Base-by-base conservation (phyloP, 108 stramenopile genomes). In the Fragilaria crotonensis region DNA sequence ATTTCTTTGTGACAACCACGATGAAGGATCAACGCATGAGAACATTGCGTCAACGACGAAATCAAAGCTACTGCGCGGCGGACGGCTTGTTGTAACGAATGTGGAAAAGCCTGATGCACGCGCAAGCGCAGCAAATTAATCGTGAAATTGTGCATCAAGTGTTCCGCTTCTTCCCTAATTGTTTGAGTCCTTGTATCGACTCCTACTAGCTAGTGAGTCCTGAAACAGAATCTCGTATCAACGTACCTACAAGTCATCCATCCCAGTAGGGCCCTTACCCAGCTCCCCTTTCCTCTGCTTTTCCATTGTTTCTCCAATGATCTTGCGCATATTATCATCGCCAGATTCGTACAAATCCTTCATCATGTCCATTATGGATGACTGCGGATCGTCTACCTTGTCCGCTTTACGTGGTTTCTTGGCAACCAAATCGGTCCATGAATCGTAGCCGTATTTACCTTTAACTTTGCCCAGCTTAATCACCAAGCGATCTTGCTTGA, bases 311-410 rank as follows among this genome's bases (percentile, higher is more conserved):
- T 97, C 95, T 26, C 94, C 97, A 69, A 98, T 98, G 57, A 95
- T 79, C 69, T 94, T 89, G 68, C 78, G 77, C 85, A 94, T 97
- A 47, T 91, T 92, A 51, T 95, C 97, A 77, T 97, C 97, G 0
- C 97, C 97, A 33, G 66, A 68, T 18, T 96, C 93, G 64, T 98
- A 98, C 95, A 98, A 93, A 46, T 98, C 85, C 69, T 96, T 96
- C 97, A 98, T 98, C 84, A 98, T 60, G 46, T 93, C 92, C 89
- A 96, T 98, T 61, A 95, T 85, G 18, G 84, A 74, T 11, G 82
- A 74, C 5, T 62, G 19, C 2, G 94, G 93, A 69, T 97, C 77
- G 17, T 57, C 58, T 31, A 69, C 65, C 53, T 71, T 70, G 2
- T 52, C 26, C 7, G 7, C 36, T 26, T 47, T 71, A 1, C 25